phyloP scores from a whole-genome alignment of 164 flowering plant genomes.

The Nelumbo lutea region DNA sequence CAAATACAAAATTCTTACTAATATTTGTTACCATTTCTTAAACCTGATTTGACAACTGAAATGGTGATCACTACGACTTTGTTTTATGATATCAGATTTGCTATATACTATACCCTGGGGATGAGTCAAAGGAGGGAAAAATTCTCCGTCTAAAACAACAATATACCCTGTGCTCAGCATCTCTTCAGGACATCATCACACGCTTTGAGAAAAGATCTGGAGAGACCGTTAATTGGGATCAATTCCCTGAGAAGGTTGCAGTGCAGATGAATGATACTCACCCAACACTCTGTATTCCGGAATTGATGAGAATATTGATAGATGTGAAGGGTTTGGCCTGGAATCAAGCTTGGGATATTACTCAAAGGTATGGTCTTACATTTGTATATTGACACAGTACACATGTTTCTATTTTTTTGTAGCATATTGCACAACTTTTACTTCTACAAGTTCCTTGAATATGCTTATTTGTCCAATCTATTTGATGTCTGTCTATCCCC shows the following conservation, averaged over 20 bases:
- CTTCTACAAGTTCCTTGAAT: background rate
- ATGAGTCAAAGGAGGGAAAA: conserved; percentile 87
- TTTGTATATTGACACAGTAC: background rate
- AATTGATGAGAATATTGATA: conserved; percentile 80
- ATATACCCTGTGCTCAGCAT: conserved; percentile 89
- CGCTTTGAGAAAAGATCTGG: conserved; percentile 87
- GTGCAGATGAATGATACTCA: conserved; percentile 99
- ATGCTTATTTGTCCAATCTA: background rate
- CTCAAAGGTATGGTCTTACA: conserved; percentile 54
- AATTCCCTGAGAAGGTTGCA: conserved; percentile 88
- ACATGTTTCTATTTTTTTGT: background rate
- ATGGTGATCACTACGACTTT: background rate
- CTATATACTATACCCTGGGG: conserved; percentile 85
- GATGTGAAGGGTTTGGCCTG: conserved; percentile 80
- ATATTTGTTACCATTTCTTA: background rate
- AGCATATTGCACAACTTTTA: background rate
- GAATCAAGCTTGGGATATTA: conserved; percentile 84
- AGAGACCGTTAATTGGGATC: conserved; percentile 62
- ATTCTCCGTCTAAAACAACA: conserved; percentile 89
- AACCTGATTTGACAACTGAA: background rate
- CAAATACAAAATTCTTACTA: background rate
- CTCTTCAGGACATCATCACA: conserved; percentile 88
- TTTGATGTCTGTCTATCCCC: background rate
- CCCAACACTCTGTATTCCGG: conserved; percentile 98
- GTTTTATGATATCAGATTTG: conserved; percentile 55